phyloP scores from a whole-genome alignment of 768 basidiomycete genomes.

The Fibroporia radiculosa region DNA sequence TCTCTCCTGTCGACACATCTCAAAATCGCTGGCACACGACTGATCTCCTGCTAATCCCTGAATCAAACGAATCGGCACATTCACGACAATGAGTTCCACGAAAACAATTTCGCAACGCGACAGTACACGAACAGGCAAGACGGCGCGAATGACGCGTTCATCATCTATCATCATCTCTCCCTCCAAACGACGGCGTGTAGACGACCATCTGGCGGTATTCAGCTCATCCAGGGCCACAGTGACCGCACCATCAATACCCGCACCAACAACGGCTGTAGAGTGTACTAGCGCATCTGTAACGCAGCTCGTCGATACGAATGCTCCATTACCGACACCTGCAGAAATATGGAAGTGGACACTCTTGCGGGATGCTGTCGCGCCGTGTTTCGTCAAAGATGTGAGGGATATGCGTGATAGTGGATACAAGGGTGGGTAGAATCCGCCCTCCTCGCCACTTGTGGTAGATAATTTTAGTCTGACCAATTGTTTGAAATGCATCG shows the following conservation, averaged over 20 bases:
- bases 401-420: conserved; percentile 16
- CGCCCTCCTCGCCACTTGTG: not conserved
- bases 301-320: too few species aligned
- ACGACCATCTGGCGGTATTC: too few species aligned
- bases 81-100: not conserved
- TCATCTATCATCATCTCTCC: conserved; percentile 12
- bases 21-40: too few species aligned
- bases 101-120: conserved; percentile 3
- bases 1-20: too few species aligned
- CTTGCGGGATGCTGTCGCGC: conserved; percentile 17
- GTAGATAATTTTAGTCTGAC: not conserved
- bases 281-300: too few species aligned
- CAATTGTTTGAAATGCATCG: too few species aligned
- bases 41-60: too few species aligned
- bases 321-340: too few species aligned
- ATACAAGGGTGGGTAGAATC: conserved; percentile 11
- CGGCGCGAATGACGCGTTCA: conserved; percentile 5
- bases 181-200: conserved; percentile 3
- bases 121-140: not conserved
- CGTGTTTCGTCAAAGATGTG: conserved; percentile 19
- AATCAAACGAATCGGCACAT: too few species aligned
- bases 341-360: conserved; percentile 21
- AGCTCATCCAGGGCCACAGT: not conserved
- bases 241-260: too few species aligned
- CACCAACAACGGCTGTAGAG: too few species aligned